Percentiles rank a stretch among this genome's conserved stretches.
These are phyloP conservation scores for Pichia sp. DNA, from an alignment of 1,139 yeast genomes.

Conservation along the genomic window DNA sequence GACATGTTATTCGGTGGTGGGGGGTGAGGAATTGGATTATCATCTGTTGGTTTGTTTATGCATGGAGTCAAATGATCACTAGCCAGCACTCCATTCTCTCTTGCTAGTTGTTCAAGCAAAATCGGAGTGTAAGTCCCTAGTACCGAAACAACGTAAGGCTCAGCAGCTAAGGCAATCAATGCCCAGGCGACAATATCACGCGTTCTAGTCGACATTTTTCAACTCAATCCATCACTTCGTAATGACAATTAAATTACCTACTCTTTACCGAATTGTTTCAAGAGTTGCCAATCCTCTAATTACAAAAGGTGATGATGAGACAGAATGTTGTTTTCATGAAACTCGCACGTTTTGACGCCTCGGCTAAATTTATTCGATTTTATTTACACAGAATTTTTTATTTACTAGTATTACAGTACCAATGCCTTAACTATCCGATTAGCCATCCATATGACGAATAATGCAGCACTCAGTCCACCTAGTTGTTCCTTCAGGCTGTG, in stretches of 20 bases:
- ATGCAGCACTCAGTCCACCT: slow-evolving; percentile 59
- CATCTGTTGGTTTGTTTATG: slow-evolving; percentile 10
- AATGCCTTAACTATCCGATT: not conserved
- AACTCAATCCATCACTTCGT: not conserved
- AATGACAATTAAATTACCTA: not conserved
- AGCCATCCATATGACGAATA: slow-evolving; percentile 5
- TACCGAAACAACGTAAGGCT: slow-evolving; percentile 69
- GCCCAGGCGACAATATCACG: slow-evolving; percentile 19
- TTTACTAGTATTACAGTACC: not conserved
- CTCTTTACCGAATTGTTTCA: too few species aligned
- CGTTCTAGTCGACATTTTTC: slow-evolving; percentile 10
- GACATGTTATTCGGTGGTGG: slow-evolving; percentile 34
- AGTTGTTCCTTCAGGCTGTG: slow-evolving; percentile 75
- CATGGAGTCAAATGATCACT: slow-evolving; percentile 39
- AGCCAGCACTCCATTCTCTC: slow-evolving; percentile 57
- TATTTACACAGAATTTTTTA: not conserved
- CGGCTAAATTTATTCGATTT: not conserved
- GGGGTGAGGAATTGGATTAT: slow-evolving; percentile 23
- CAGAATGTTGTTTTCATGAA: not conserved
- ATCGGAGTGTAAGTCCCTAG: slow-evolving; percentile 70
- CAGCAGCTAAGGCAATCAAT: slow-evolving; percentile 44
- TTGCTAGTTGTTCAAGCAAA: slow-evolving; percentile 59
- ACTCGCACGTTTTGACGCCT: not conserved
- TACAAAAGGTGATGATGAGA: too few species aligned
- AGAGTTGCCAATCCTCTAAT: too few species aligned